Conservation (phyloP, 2,329 filamentous ascomycete species). For the Cytospora leucostoma region DNA sequence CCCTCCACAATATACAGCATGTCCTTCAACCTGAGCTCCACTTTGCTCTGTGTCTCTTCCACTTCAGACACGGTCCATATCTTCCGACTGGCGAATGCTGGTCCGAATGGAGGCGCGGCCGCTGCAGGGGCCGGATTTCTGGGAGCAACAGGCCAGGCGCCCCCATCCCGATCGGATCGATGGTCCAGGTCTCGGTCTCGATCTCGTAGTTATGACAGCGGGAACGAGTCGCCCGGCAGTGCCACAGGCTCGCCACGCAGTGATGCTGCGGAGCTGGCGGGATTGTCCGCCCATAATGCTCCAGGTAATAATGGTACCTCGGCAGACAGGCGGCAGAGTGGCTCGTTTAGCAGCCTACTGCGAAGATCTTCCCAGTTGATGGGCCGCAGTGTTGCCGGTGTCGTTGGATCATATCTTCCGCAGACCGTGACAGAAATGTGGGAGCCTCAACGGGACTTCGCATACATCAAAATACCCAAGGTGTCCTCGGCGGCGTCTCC, state of each 20-base stretch:
- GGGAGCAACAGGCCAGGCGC: constrained; percentile 36
- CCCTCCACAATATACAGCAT: constrained; percentile 97
- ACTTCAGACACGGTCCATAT: constrained; percentile 96
- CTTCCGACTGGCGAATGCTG: constrained; percentile 68
- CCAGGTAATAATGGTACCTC: constrained; percentile 33
- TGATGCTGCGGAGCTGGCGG: constrained; percentile 46
- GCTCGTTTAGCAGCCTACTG: constrained; percentile 85
- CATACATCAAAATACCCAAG: constrained; percentile 90
- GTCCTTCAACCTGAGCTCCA: constrained; percentile 96
- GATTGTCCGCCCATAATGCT: constrained; percentile 31
- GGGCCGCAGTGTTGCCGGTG: constrained; percentile 82
- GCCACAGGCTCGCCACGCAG: constrained; percentile 48
- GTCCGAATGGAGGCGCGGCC: constrained; percentile 45
- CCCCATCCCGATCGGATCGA: constrained; percentile 50
- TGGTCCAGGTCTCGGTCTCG: constrained; percentile 54
- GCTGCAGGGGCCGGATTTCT: constrained; percentile 24
- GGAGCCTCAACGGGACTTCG: constrained; percentile 94
- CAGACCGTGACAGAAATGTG: constrained; percentile 96
- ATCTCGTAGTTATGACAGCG: constrained; percentile 56
- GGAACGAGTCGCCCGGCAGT: constrained; percentile 53
- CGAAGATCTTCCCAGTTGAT: constrained; percentile 95
- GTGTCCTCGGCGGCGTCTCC: constrained; percentile 37
- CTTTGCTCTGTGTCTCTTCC: constrained; percentile 90
- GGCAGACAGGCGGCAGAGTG: constrained; percentile 57
- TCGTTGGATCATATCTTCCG: constrained; percentile 88